phyloP scores from a whole-genome alignment of 83 land plant species.

The Isoetes engelmannii region DNA sequence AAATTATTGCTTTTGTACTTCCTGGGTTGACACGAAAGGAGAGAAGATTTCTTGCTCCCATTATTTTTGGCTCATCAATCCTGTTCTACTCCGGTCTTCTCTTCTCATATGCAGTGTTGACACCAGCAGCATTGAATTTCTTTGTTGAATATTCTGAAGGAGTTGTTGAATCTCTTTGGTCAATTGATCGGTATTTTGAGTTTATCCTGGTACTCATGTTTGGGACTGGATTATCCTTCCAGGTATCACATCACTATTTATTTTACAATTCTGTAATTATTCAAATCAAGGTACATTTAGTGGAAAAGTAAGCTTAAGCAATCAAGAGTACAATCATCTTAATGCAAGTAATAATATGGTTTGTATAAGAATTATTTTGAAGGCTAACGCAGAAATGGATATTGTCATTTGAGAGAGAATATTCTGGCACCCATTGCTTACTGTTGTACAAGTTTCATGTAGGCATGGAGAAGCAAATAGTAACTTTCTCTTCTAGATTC shows the following conservation, averaged over 20 bases:
- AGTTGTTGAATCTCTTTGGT: constrained; percentile 98
- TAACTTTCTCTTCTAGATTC: no score
- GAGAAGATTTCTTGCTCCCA: constrained; percentile 80
- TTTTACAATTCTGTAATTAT: not conserved
- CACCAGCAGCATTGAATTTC: constrained; percentile 95
- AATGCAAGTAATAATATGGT: no score
- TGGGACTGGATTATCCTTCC: constrained; percentile 95
- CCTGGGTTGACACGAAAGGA: constrained; percentile 90
- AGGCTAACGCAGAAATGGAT: no score
- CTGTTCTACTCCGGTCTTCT: constrained; percentile 89
- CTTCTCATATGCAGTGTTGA: constrained; percentile 79
- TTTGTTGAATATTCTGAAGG: constrained; percentile 96
- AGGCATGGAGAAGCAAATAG: no score
- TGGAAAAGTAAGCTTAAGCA: no score
- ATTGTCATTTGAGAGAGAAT: no score
- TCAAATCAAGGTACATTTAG: no score
- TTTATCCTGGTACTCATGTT: constrained; percentile 96
- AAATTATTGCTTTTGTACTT: constrained; percentile 90
- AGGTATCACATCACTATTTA: constrained; percentile 46
- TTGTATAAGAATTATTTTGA: no score
- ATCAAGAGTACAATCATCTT: no score
- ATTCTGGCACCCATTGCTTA: no score
- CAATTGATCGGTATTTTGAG: constrained; percentile 98
- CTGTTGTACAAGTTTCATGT: no score
- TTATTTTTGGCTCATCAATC: constrained; percentile 89